phyloP scores from a whole-genome alignment of 75 land plant genomes.

The Picea glauca region DNA sequence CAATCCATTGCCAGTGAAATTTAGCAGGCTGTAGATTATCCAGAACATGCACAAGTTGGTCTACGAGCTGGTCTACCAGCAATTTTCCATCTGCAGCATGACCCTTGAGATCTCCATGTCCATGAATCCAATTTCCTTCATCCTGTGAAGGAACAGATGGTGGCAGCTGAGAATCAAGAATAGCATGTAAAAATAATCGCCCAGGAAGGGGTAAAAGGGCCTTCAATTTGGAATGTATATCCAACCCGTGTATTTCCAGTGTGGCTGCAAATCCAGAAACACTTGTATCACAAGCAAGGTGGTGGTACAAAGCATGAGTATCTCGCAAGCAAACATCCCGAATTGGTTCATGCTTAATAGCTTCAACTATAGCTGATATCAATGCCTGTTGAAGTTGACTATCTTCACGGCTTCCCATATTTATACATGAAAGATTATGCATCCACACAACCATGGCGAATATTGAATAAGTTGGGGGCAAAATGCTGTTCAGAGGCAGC shows the following conservation, averaged over 20 bases:
- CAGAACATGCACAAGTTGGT: conserved; percentile 68
- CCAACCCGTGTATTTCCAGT: conserved; percentile 64
- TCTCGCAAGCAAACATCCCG: conserved; percentile 82
- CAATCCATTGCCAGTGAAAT: conserved; percentile 99
- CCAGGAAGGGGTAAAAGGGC: conserved; percentile 81
- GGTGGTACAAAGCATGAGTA: conserved; percentile 59
- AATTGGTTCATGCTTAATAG: conserved; percentile 79
- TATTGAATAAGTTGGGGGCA: conserved; percentile 90
- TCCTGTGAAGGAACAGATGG: conserved; percentile 25
- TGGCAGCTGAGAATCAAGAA: conserved; percentile 77
- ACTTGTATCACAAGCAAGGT: conserved; percentile 54
- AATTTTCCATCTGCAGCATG: conserved; percentile 31
- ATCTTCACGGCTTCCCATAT: conserved; percentile 58
- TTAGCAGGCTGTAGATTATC: conserved; percentile 93
- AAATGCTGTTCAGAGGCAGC: conserved; percentile 64
- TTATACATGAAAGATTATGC: conserved; percentile 43
- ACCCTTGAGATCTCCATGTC: conserved; percentile 30
- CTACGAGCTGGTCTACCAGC: conserved; percentile 52
- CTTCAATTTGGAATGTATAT: conserved; percentile 41
- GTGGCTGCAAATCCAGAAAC: conserved; percentile 83
- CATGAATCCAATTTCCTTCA: conserved; percentile 40
- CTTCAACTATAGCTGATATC: conserved; percentile 52
- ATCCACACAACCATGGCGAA: conserved; percentile 69
- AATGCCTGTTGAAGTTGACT: conserved; percentile 42
- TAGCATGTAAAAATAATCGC: conserved; percentile 78